Conservation (phyloP, 192 early-diverging fungal species). For the Backusella mclennaniae region DNA sequence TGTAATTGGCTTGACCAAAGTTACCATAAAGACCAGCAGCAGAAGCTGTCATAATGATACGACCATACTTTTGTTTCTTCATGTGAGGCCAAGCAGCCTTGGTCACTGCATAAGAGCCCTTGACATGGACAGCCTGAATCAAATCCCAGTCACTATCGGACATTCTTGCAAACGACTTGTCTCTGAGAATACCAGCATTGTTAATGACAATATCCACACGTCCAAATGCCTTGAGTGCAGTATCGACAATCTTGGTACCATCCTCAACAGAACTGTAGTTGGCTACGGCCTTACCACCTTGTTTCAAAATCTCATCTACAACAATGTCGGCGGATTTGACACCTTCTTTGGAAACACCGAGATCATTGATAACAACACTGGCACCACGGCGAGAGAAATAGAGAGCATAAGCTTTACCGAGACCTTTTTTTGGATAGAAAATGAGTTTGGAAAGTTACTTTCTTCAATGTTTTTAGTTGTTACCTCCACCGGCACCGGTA, state of each 20-base stretch:
- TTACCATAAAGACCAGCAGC: conserved; percentile 99
- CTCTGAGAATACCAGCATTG: conserved; percentile 97
- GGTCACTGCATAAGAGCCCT: conserved; percentile 92
- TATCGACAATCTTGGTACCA: conserved; percentile 96
- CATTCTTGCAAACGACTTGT: conserved; percentile 96
- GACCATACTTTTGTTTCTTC: conserved; percentile 92
- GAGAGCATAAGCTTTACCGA: conserved; percentile 87
- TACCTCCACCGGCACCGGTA: conserved; percentile 94
- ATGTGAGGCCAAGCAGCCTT: conserved; percentile 97
- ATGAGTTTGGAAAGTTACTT: background rate
- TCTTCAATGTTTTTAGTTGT: background rate
- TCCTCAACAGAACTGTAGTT: conserved; percentile 97
- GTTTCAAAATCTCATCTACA: conserved; percentile 87
- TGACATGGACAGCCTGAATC: conserved; percentile 88
- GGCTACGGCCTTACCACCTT: conserved; percentile 93
- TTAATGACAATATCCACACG: conserved; percentile 95
- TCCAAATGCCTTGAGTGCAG: conserved; percentile 92
- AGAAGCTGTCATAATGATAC: conserved; percentile 88
- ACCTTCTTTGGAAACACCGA: conserved; percentile 76
- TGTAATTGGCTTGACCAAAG: conserved; percentile 90
- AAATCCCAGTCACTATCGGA: conserved; percentile 97
- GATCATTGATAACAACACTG: conserved; percentile 95
- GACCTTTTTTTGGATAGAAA: conserved; percentile 34
- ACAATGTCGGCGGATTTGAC: conserved; percentile 88
- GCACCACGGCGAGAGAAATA: conserved; percentile 92